Evolutionary conservation across 1,284 basidiomycete species (phyloP).

Genomic region (Austroboletus rostrupii): DNA sequence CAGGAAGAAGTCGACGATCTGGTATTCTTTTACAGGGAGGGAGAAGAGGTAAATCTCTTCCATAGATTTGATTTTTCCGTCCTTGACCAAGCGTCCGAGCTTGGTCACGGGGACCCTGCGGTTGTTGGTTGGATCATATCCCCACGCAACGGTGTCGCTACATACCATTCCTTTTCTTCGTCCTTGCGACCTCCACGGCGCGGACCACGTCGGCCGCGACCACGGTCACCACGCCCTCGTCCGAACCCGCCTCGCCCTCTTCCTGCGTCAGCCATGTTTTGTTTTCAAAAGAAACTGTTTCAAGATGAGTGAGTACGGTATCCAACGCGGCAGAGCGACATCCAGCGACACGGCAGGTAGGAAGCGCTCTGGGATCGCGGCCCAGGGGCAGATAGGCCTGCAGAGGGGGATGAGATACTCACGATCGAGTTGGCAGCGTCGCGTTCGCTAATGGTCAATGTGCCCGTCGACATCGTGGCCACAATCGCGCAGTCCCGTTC

Average conservation of each 20-base stretch:
- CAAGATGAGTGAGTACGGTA: constrained; percentile 20
- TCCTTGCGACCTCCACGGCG: constrained; percentile 97
- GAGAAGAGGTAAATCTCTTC: constrained; percentile 99
- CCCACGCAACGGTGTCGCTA: constrained; percentile 15
- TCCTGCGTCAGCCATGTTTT: constrained; percentile 72
- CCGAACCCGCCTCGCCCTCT: constrained; percentile 84
- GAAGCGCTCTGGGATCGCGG: constrained; percentile 3
- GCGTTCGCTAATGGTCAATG: constrained; percentile 15
- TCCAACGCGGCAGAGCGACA: constrained; percentile 17
- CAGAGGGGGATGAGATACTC: constrained; percentile 28
- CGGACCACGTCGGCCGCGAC: constrained; percentile 84
- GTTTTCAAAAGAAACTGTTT: constrained; percentile 25
- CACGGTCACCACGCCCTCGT: constrained; percentile 84
- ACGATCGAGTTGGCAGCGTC: constrained; percentile 31
- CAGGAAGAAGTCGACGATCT: constrained; percentile 97
- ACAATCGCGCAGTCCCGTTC: not conserved
- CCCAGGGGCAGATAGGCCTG: not conserved
- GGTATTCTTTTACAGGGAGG: constrained; percentile 97
- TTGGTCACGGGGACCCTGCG: constrained; percentile 96
- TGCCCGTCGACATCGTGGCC: not conserved
- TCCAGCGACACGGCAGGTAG: constrained; percentile 21
- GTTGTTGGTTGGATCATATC: constrained; percentile 3
- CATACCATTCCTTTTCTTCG: constrained; percentile 98
- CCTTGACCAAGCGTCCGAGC: constrained; percentile 98
- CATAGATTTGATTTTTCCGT: constrained; percentile 99